phyloP scores from a whole-genome alignment of 164 flowering plant genomes.

The Amborella trichopoda region DNA sequence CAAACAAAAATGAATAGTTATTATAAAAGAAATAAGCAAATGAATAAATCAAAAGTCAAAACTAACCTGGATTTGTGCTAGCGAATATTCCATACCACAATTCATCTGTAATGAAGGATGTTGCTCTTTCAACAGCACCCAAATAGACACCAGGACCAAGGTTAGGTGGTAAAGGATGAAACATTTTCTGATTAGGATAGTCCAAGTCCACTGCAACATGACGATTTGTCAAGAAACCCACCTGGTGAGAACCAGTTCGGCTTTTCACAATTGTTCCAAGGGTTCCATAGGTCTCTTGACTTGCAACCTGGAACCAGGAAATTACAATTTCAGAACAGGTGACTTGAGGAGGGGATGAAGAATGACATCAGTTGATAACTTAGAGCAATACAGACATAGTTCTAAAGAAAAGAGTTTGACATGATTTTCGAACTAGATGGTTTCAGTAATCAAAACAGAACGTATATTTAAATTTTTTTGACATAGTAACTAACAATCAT shows the following conservation, averaged over 20 bases:
- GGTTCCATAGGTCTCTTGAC: slow-evolving; percentile 96
- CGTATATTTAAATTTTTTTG: too few relatives aligned
- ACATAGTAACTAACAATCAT: too few relatives aligned
- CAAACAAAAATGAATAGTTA: too few relatives aligned
- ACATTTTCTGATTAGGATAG: slow-evolving; percentile 98
- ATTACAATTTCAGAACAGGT: too few relatives aligned
- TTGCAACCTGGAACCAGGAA: slow-evolving; percentile 96
- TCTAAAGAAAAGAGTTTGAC: too few relatives aligned
- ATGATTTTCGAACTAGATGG: too few relatives aligned
- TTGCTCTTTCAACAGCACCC: slow-evolving; percentile 98
- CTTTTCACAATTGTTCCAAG: slow-evolving; percentile 96
- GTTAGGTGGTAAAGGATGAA: slow-evolving; percentile 97
- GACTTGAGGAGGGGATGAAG: too few relatives aligned
- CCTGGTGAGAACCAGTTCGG: slow-evolving; percentile 80
- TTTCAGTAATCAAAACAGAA: too few relatives aligned
- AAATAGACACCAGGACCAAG: slow-evolving; percentile 97
- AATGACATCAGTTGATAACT: too few relatives aligned
- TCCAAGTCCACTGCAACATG: slow-evolving; percentile 97
- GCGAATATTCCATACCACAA: slow-evolving; percentile 98
- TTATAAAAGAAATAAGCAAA: too few relatives aligned
- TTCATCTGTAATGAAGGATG: slow-evolving; percentile 96
- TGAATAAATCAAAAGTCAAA: not conserved
- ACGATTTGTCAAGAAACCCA: slow-evolving; percentile 95
- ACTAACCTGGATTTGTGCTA: slow-evolving; percentile 91
- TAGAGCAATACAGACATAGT: too few relatives aligned